Evolutionary conservation across 345 rosid species (phyloP).

Genomic region (Rhizophora apiculata): DNA sequence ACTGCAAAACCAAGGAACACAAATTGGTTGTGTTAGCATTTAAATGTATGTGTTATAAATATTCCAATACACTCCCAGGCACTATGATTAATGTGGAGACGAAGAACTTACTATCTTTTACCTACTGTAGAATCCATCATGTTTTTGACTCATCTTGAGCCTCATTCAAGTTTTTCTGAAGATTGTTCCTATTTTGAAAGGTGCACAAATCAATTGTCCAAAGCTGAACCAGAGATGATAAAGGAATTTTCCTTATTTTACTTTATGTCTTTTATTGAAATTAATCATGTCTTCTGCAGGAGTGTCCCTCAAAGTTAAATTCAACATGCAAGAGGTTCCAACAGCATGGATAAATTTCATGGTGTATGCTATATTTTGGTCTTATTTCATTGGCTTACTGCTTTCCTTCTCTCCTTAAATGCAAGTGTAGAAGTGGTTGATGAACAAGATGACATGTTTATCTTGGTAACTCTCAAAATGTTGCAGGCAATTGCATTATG

Average conservation of each 20-base stretch:
- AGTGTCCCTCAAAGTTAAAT: too few relatives aligned
- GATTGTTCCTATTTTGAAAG: conserved; percentile 16
- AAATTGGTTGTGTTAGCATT: not conserved
- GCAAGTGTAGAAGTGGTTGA: conserved; percentile 79
- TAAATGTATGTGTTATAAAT: too few relatives aligned
- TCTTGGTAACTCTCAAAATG: conserved; percentile 94
- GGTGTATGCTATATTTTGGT: not conserved
- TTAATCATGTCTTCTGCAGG: conserved; percentile 5
- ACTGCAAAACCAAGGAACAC: not conserved
- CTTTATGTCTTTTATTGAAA: too few relatives aligned
- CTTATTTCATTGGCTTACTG: not conserved
- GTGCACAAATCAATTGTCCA: too few relatives aligned
- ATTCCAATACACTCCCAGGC: not conserved
- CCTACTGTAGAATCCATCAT: not conserved
- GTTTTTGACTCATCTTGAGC: not conserved
- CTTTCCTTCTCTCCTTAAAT: not conserved
- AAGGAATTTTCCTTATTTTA: too few relatives aligned
- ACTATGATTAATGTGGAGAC: too few relatives aligned
- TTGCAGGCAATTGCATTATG: conserved; percentile 86
- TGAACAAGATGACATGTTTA: conserved; percentile 80
- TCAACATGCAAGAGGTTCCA: too few relatives aligned
- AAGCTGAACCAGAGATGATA: too few relatives aligned
- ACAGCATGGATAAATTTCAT: not conserved
- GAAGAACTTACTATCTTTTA: not conserved
- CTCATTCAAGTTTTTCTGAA: conserved; percentile 6